Evolutionary conservation across 345 rosid genomes (phyloP).

Genomic region (Arabis hirsuta): DNA sequence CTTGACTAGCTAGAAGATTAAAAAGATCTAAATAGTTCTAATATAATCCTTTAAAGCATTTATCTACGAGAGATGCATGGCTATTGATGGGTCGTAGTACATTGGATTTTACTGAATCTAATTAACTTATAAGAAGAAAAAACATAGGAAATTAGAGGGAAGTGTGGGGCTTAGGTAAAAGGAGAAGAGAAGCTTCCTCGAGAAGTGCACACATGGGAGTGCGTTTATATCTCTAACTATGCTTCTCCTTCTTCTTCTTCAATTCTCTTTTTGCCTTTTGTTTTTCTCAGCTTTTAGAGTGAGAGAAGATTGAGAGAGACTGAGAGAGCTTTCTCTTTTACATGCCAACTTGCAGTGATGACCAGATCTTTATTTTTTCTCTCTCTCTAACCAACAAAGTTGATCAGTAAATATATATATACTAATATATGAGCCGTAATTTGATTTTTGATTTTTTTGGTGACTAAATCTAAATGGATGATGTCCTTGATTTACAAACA

Average conservation of each 20-base stretch:
- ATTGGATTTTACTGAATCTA: neutral
- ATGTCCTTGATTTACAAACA: neutral
- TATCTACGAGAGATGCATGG: neutral
- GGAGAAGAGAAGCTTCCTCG: slow-evolving; percentile 49
- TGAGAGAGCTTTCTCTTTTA: slow-evolving; percentile 56
- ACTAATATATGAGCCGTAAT: slow-evolving; percentile 15
- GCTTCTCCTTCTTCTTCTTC: slow-evolving; percentile 43
- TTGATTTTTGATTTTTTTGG: slow-evolving; percentile 1
- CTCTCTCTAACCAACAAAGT: slow-evolving; percentile 34
- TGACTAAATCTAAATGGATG: neutral
- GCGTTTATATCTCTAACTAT: slow-evolving; percentile 39
- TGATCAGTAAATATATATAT: slow-evolving; percentile 2
- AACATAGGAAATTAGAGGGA: slow-evolving; percentile 25
- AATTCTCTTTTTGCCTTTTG: slow-evolving; percentile 42
- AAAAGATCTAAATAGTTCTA: too few relatives aligned
- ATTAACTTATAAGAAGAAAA: neutral
- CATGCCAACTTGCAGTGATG: slow-evolving; percentile 59
- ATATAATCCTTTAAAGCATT: too few relatives aligned
- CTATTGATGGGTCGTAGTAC: neutral
- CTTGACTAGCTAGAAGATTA: neutral
- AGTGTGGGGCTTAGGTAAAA: slow-evolving; percentile 34
- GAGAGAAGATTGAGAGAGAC: slow-evolving; percentile 33
- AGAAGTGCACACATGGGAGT: slow-evolving; percentile 47
- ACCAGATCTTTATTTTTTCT: slow-evolving; percentile 47
- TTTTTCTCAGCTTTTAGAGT: slow-evolving; percentile 44